Percentiles rank a stretch among this genome's conserved stretches.
Conservation (phyloP, 345 rosid genomes). For the Hypericum androsaemum region DNA sequence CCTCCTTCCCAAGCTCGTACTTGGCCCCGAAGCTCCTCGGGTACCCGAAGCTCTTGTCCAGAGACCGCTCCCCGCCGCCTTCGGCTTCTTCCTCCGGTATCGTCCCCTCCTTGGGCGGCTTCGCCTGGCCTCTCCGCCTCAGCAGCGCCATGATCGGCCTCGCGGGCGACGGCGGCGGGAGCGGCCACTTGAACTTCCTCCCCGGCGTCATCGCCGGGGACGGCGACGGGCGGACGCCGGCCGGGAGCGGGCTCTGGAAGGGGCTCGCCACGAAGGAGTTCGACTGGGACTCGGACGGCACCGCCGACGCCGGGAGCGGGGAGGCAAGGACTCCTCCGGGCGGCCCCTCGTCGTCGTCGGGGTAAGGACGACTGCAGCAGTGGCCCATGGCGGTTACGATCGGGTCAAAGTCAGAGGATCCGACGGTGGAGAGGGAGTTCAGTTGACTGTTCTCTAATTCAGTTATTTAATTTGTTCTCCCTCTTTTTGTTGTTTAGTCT, state of each 20-base stretch:
- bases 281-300: conserved; percentile 5
- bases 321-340: conserved; percentile 7
- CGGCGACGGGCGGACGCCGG: conserved; percentile 17
- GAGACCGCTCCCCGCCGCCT: neutral
- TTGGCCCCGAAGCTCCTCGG: conserved; percentile 11
- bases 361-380: conserved; percentile 47
- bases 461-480: too few species aligned
- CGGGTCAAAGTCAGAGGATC: conserved; percentile 27
- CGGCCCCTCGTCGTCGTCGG: conserved; percentile 16
- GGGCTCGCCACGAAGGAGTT: conserved; percentile 14
- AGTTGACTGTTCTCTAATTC: neutral
- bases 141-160: conserved; percentile 23
- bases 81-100: conserved; percentile 13
- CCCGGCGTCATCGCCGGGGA: conserved; percentile 15
- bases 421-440: conserved; percentile 2
- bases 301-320: conserved; percentile 3
- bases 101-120: conserved; percentile 13
- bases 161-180: conserved; percentile 25
- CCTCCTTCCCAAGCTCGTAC: conserved; percentile 20
- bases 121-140: conserved; percentile 19
- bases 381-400: conserved; percentile 47
- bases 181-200: conserved; percentile 23
- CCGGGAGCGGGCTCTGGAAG: conserved; percentile 18
- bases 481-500: too few species aligned
- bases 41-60: conserved; percentile 26